Conservation (phyloP, 176 grass and related monocot species). For the Areca catechu region DNA sequence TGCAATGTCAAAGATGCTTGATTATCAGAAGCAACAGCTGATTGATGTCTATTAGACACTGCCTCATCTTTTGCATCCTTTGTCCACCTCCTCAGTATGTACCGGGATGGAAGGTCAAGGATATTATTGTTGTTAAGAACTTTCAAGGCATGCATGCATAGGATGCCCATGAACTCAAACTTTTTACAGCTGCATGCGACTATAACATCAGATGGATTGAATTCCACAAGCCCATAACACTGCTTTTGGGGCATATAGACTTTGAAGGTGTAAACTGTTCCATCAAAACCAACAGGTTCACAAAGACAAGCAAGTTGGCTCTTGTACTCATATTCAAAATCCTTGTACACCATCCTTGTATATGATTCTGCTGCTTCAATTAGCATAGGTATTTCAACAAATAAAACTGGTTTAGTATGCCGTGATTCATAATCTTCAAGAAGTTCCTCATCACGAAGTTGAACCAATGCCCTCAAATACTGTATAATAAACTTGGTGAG, state of each 20-base stretch:
- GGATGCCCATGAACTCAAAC: conserved; percentile 36
- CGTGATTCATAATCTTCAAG: conserved; percentile 31
- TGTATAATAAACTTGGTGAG: conserved; percentile 35
- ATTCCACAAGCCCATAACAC: conserved; percentile 21
- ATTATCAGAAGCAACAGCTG: neutral
- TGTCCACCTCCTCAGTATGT: conserved; percentile 30
- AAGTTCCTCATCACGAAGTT: conserved; percentile 32
- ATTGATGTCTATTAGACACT: neutral
- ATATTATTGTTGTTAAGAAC: conserved; percentile 54
- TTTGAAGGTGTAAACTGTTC: conserved; percentile 24
- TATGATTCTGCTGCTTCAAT: conserved; percentile 35
- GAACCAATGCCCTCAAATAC: conserved; percentile 29
- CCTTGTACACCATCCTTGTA: conserved; percentile 22
- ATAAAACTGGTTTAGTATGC: conserved; percentile 20
- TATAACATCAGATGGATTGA: conserved; percentile 16
- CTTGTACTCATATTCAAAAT: conserved; percentile 44
- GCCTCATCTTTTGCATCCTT: conserved; percentile 30
- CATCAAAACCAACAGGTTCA: conserved; percentile 25
- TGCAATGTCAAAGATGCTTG: conserved; percentile 9
- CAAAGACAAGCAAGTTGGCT: conserved; percentile 42
- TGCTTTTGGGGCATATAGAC: conserved; percentile 35
- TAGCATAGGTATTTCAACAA: conserved; percentile 41
- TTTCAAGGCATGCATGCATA: conserved; percentile 45
- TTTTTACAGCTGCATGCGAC: conserved; percentile 46
- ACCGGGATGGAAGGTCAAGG: conserved; percentile 25